Base-by-base conservation (phyloP, 139 green algal genomes). In the Monoraphidium neglectum region DNA sequence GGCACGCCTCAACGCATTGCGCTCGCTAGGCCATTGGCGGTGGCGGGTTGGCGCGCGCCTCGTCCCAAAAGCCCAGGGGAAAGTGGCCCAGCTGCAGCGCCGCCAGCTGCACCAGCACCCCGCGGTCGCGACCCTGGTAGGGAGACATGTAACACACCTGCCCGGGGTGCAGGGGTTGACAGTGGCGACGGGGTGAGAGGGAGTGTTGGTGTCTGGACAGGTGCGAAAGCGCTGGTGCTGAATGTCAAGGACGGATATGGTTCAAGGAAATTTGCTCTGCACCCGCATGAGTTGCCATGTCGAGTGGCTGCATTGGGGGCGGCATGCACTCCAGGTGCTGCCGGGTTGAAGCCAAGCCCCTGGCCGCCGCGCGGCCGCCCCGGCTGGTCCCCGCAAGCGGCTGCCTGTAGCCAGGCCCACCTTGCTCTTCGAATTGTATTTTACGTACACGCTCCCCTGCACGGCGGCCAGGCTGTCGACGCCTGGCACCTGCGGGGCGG, bases 51-150 rank as follows among this genome's bases (percentile, higher is more conserved):
- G 43, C 2, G 75, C 77, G 82, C 0, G 33, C 82, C 46, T 91
- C 89, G 53, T 93, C 89, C 26, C 78, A 82, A 23, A 93, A 54
- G 2, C 89, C 89, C 30, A 93, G 64, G 1, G 89, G 89, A 47
- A 93, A 82, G 72, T 93, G 89, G 2, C 89, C 89, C 32, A 93
- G 36, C 79, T 91, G 89, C 56, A 13, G 56, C 33, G 78, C 38
- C 33, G 86, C 89, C 30, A 93, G 70, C 67, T 90, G 83, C 15
- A 93, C 24, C 59, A 93, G 77, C 54, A 93, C 89, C 32, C 89
- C 89, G 0, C 85, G 78, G 57, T 92, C 83, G 1, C 49, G 71
- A 3, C 89, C 87, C 8, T 74, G 36, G 62, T 93, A 93, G 8
- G 72, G 23, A 0, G 73, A 76, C 6, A 82, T 65, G 67, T 87